Evolutionary conservation across 2,329 filamentous ascomycete species (phyloP), one percentile per base, ranked within the genome.

Genomic region (Exophiala calicioides): DNA sequence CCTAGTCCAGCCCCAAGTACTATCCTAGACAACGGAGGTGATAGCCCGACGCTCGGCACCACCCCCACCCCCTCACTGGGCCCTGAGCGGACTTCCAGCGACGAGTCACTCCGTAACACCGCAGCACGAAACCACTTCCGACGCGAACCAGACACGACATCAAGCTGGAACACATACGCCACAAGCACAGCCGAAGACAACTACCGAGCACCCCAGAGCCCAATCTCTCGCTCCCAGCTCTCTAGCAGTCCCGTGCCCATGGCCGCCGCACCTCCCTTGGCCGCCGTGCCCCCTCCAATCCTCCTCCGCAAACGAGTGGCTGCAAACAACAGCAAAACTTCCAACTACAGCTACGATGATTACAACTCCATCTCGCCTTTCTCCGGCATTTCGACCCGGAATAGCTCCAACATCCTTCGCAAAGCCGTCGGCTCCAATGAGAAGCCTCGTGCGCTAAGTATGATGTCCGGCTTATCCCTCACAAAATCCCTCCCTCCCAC

Each of bases 121-220:
- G 12, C 34, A 20, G 29, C 20, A 34, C 31, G 31, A 55, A 44
- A 43, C 51, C 58, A 44, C 37, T 43, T 36, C 23, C 46, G 41
- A 47, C 40, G 31, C 34, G 53, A 56, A 43, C 27, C 26, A 16
- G 53, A 56, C 24, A 53, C 47, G n/a, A 31, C 42, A 34, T 86
- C 85, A 63, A 86, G 81, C 65, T 70, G 78, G 53, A 82, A 79
- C 5, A 85, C 81, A 2, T 82, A 78, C 58, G 74, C 77, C 18
- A 78, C 81, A 1, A 79, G 80, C 2, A 69, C 69, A 23, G 52
- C 63, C 13, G 68, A 69, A 43, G 62, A 63, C 16, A 24, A 37
- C 8, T 29, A 9, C 16, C 21, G 23, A 6, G 6, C 30, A 20
- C 48, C 52, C 5, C 27, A 21, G 10, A 64, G 66, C 33, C 73